phyloP scores from a whole-genome alignment of 805 yeast species.

The Tetrapisispora nanseiensis region DNA sequence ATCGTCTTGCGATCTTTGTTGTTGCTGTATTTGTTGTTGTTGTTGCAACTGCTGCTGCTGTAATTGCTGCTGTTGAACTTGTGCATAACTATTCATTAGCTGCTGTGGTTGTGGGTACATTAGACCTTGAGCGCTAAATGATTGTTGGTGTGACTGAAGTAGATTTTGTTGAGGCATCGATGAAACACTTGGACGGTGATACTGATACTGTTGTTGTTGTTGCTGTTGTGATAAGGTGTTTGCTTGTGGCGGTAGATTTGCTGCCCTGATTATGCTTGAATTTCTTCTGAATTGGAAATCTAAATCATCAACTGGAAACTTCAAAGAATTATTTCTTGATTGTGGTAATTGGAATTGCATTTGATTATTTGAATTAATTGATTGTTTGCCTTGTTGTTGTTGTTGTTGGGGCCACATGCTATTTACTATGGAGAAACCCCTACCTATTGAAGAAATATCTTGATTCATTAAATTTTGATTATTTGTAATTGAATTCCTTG shows the following conservation, averaged over 20 bases:
- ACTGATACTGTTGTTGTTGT: slow-evolving; percentile 1
- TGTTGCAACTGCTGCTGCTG: background rate
- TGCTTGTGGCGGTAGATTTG: slow-evolving; percentile 1
- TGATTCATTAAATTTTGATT: background rate
- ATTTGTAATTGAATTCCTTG: background rate
- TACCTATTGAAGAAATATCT: slow-evolving; percentile 11
- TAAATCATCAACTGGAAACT: slow-evolving; percentile 24
- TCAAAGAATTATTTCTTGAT: slow-evolving; percentile 26
- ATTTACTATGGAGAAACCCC: slow-evolving; percentile 28
- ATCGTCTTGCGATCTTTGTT: background rate
- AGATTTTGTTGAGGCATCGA: background rate
- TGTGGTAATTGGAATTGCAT: slow-evolving; percentile 5
- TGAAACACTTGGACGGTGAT: background rate
- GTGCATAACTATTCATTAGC: background rate
- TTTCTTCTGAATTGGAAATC: slow-evolving; percentile 27
- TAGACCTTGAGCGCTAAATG: background rate
- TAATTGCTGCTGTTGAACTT: background rate
- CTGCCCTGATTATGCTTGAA: slow-evolving; percentile 23
- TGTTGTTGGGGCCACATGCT: slow-evolving; percentile 18
- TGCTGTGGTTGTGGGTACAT: slow-evolving; percentile 1
- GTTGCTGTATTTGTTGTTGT: background rate
- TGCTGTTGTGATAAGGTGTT: background rate
- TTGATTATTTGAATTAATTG: slow-evolving; percentile 1
- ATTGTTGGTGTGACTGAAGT: background rate
- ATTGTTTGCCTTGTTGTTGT: background rate